These are phyloP conservation scores for Ustilago esculenta DNA, from an alignment of 1,284 basidiomycete genomes.

Conservation along the genomic window DNA sequence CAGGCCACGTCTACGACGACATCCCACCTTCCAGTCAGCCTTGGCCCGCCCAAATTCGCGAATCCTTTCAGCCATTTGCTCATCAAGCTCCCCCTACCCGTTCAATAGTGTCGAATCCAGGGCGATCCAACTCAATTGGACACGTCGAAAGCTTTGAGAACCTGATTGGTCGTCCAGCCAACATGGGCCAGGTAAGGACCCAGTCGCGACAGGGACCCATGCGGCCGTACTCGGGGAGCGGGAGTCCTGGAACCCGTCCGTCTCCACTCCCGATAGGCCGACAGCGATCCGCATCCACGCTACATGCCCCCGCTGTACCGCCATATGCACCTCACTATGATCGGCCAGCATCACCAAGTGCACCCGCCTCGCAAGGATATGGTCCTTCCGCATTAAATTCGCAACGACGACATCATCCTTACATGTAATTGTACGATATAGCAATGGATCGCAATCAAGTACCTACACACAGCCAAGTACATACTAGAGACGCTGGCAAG, in stretches of 20 bases:
- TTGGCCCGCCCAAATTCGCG: conserved; percentile 7
- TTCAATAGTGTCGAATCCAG: background rate
- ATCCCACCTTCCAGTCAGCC: background rate
- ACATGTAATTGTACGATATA: conserved; percentile 13
- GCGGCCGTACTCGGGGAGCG: conserved; percentile 9
- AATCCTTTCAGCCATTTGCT: conserved; percentile 5
- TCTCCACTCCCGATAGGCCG: conserved; percentile 1
- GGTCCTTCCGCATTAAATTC: background rate
- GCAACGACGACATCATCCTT: conserved; percentile 23
- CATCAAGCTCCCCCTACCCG: conserved; percentile 2
- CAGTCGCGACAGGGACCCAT: background rate
- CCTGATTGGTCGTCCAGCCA: background rate
- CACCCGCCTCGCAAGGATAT: background rate
- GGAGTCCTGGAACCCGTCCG: background rate
- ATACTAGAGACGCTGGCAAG: too few relatives aligned
- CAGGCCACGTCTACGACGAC: background rate
- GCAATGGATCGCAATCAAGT: background rate
- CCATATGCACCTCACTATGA: background rate
- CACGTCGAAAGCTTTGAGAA: conserved; percentile 8
- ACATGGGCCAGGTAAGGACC: background rate
- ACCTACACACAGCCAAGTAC: too few relatives aligned
- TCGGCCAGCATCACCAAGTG: conserved; percentile 2
- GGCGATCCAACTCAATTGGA: conserved; percentile 8
- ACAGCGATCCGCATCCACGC: conserved; percentile 8
- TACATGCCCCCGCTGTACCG: conserved; percentile 1